These are phyloP conservation scores for Cetradonia linearis DNA, from an alignment of 495 filamentous ascomycete genomes.

Conservation along the genomic window DNA sequence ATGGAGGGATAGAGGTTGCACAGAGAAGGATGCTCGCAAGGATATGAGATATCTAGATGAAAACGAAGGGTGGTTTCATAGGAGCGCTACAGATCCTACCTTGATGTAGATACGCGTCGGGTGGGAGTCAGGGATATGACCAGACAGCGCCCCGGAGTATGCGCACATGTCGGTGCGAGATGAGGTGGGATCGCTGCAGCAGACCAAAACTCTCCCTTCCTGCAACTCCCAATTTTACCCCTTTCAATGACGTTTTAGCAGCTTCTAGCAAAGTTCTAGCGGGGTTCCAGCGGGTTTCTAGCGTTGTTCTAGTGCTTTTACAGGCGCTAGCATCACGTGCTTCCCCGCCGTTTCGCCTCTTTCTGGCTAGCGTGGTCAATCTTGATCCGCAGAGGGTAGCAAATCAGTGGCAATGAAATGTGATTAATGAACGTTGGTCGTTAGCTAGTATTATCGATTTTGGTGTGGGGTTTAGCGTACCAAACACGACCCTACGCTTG, in stretches of 20 bases:
- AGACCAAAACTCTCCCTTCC: neutral
- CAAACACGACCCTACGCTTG: neutral
- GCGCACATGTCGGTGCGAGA: neutral
- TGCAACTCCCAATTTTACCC: neutral
- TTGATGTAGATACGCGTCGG: neutral
- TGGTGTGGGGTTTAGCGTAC: neutral
- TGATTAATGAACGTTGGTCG: too few species aligned
- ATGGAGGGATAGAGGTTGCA: neutral
- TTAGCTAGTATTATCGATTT: neutral
- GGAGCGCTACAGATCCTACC: slow-evolving; percentile 2
- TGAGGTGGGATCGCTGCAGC: neutral
- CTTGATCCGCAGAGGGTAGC: neutral
- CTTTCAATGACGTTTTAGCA: neutral
- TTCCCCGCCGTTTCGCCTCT: neutral
- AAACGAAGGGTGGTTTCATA: neutral
- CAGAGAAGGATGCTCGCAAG: neutral
- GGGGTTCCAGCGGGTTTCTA: neutral
- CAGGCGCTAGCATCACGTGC: neutral
- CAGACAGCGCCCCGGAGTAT: neutral
- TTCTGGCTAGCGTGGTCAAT: neutral
- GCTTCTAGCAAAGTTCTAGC: slow-evolving; percentile 1
- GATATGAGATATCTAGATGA: neutral
- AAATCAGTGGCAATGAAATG: neutral
- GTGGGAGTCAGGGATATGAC: neutral
- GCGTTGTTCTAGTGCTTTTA: neutral